Evolutionary conservation across 2,329 filamentous ascomycete genomes (phyloP).

Genomic region (Whalleya microplaca): DNA sequence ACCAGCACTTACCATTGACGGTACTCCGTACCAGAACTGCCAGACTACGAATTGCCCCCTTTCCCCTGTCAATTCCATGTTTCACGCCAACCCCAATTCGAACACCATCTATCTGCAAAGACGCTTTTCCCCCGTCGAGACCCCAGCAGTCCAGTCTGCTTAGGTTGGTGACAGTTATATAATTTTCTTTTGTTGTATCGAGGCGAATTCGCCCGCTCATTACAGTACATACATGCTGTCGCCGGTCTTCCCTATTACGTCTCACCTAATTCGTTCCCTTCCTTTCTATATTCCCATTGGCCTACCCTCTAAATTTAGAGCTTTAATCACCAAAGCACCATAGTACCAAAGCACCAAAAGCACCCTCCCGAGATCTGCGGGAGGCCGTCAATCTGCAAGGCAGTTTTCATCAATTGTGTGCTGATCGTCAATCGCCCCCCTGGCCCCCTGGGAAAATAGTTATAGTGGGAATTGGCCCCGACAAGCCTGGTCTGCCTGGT

Average conservation of each 20-base stretch:
- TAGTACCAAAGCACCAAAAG: too few species aligned
- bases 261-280: background rate
- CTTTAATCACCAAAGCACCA: background rate
- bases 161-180: background rate
- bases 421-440: background rate
- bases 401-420: background rate
- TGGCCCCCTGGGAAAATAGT: slow-evolving; percentile 21
- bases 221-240: background rate
- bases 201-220: background rate
- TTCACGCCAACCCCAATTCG: background rate
- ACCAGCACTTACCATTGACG: too few species aligned
- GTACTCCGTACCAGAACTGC: too few species aligned
- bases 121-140: background rate
- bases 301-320: slow-evolving; percentile 1
- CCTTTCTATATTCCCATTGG: background rate
- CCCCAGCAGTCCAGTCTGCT: background rate
- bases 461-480: slow-evolving; percentile 19
- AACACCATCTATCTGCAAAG: background rate
- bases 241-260: too few species aligned
- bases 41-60: background rate
- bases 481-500: slow-evolving; percentile 17
- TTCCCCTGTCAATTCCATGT: background rate
- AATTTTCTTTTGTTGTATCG: background rate
- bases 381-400: background rate
- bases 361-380: background rate